phyloP scores from a whole-genome alignment of 257 asterid species.

The Osmanthus fragrans region DNA sequence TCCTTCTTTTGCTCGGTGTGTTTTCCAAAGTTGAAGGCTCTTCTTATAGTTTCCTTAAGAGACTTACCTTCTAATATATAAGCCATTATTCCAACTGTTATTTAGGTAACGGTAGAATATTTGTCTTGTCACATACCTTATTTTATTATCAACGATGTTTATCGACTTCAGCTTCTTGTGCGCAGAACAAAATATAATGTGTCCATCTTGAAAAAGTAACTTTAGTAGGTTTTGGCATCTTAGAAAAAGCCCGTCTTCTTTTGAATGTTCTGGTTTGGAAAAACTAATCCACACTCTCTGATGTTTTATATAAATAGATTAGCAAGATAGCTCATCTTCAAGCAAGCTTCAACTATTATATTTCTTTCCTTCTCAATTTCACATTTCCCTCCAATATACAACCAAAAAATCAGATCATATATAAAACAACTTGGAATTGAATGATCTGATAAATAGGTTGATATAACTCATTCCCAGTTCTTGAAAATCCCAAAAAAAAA shows the following conservation, averaged over 20 bases:
- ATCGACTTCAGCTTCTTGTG: background rate
- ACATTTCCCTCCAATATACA: background rate
- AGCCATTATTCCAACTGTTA: background rate
- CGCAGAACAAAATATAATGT: background rate
- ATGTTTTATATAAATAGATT: conserved; percentile 36
- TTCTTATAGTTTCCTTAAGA: no score
- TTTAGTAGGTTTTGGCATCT: conserved; percentile 10
- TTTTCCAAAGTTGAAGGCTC: background rate
- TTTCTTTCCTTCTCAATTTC: conserved; percentile 10
- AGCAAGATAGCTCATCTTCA: conserved; percentile 17
- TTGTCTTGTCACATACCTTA: background rate
- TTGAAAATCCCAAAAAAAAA: background rate
- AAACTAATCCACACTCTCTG: background rate
- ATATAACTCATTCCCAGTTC: background rate
- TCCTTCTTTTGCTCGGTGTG: background rate
- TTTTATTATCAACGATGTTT: background rate
- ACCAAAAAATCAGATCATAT: background rate
- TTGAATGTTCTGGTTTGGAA: conserved; percentile 29
- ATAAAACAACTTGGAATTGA: background rate
- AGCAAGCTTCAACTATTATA: conserved; percentile 21
- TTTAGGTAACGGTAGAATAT: background rate
- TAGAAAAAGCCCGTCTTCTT: conserved; percentile 22
- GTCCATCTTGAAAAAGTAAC: conserved; percentile 31
- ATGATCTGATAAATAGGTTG: conserved; percentile 1
- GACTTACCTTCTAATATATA: no score